These are phyloP conservation scores for Gaultheria prostrata DNA, from an alignment of 148 eudicot species.

Conservation along the genomic window DNA sequence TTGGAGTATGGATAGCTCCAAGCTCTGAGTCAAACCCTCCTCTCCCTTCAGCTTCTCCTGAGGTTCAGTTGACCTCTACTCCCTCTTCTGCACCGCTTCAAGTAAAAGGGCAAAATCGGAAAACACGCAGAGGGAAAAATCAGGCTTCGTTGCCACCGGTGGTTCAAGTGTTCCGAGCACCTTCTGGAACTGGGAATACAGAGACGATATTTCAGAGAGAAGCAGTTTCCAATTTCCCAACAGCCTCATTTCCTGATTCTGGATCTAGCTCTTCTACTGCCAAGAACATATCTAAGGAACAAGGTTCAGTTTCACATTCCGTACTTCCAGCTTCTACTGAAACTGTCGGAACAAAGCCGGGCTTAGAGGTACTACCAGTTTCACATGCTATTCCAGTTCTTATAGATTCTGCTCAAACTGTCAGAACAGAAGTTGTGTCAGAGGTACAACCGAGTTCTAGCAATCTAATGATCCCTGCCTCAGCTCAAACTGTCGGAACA, in stretches of 20 bases:
- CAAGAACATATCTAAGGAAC: constrained; percentile 18
- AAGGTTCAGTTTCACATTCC: constrained; percentile 23
- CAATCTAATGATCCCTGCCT: constrained; percentile 29
- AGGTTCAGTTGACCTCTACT: constrained; percentile 33
- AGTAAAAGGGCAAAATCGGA: constrained; percentile 47
- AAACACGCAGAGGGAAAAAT: constrained; percentile 64
- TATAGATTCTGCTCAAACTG: constrained; percentile 4
- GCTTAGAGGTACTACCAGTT: not conserved
- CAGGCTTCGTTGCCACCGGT: constrained; percentile 30
- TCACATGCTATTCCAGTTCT: constrained; percentile 23
- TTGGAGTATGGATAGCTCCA: constrained; percentile 33
- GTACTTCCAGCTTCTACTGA: constrained; percentile 12
- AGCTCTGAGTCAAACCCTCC: constrained; percentile 31
- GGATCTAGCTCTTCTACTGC: constrained; percentile 18
- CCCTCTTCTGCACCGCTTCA: constrained; percentile 26
- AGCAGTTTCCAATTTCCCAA: constrained; percentile 16
- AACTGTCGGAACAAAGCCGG: not conserved
- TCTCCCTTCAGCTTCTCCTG: constrained; percentile 32
- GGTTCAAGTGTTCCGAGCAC: constrained; percentile 29
- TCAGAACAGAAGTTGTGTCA: constrained; percentile 8
- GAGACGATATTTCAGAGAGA: constrained; percentile 28
- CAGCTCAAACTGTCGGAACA: constrained; percentile 6
- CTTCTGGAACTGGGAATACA: constrained; percentile 33
- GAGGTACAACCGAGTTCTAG: constrained; percentile 14
- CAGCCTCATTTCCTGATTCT: constrained; percentile 17